Percentiles rank a stretch among this genome's conserved stretches.
These are phyloP conservation scores for Blastobotrys americana DNA, from an alignment of 805 yeast species.

Conservation along the genomic window DNA sequence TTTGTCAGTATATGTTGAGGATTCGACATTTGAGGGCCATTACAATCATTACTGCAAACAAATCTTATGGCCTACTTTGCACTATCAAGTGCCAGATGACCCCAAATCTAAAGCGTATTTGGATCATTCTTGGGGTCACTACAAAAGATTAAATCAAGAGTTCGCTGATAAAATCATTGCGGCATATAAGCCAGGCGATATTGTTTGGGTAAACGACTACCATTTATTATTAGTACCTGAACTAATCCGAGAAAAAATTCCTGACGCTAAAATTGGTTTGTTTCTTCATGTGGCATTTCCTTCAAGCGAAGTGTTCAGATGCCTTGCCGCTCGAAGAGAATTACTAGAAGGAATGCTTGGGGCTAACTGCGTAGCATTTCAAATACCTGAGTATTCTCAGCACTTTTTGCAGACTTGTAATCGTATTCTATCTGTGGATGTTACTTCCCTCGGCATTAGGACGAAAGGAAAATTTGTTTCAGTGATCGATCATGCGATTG, in stretches of 20 bases:
- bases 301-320: conserved; percentile 88
- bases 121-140: conserved; percentile 89
- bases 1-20: conserved; percentile 65
- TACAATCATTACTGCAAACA: conserved; percentile 89
- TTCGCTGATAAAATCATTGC: conserved; percentile 71
- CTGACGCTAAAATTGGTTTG: conserved; percentile 82
- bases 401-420: conserved; percentile 90
- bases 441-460: conserved; percentile 80
- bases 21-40: conserved; percentile 79
- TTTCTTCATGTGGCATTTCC: conserved; percentile 94
- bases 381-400: conserved; percentile 85
- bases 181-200: conserved; percentile 61
- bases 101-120: conserved; percentile 92
- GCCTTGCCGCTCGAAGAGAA: conserved; percentile 78
- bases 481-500: conserved; percentile 34
- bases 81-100: conserved; percentile 91
- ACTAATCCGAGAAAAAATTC: conserved; percentile 69
- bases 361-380: conserved; percentile 82
- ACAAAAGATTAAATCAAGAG: conserved; percentile 63
- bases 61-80: conserved; percentile 92
- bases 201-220: conserved; percentile 91
- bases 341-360: conserved; percentile 80
- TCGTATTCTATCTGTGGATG: conserved; percentile 74
- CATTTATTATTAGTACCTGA: conserved; percentile 81
- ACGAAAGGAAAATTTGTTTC: conserved; percentile 35